phyloP scores from a whole-genome alignment of 2,329 filamentous ascomycete species.

The Erysiphe pulchra region DNA sequence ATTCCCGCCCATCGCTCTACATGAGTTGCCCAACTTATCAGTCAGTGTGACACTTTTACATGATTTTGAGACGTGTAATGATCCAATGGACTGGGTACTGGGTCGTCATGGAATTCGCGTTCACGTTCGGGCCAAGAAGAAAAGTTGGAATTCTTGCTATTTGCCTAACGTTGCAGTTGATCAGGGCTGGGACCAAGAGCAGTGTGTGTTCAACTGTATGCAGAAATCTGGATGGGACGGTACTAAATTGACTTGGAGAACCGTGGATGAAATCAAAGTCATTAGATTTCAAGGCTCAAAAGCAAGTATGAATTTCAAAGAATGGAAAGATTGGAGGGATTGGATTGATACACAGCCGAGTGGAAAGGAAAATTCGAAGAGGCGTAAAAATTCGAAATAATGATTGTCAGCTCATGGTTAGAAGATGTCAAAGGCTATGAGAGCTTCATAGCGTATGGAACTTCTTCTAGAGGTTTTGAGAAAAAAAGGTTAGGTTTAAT shows the following conservation, averaged over 20 bases:
- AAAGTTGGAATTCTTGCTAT: slow-evolving; percentile 66
- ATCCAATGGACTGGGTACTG: slow-evolving; percentile 63
- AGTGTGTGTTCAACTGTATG: slow-evolving; percentile 74
- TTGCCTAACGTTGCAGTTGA: slow-evolving; percentile 76
- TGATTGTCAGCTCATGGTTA: no score
- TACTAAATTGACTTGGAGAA: slow-evolving; percentile 37
- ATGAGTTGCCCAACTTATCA: slow-evolving; percentile 31
- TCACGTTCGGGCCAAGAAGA: slow-evolving; percentile 48
- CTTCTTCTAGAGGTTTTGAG: no score
- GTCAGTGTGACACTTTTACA: slow-evolving; percentile 61
- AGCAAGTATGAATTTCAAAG: slow-evolving; percentile 38
- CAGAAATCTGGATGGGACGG: slow-evolving; percentile 84
- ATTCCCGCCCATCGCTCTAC: slow-evolving; percentile 27
- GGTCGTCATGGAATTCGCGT: slow-evolving; percentile 74
- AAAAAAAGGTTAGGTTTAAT: no score
- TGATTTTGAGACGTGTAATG: slow-evolving; percentile 51
- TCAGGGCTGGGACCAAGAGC: slow-evolving; percentile 87
- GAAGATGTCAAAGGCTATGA: no score
- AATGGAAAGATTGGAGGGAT: slow-evolving; percentile 58
- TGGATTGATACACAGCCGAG: slow-evolving; percentile 22
- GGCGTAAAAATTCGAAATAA: not conserved
- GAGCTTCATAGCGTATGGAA: no score
- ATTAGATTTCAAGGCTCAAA: slow-evolving; percentile 74
- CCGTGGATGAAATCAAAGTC: slow-evolving; percentile 46
- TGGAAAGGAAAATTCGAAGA: not conserved